Percentiles rank a stretch among this genome's conserved stretches.
phyloP scores from a whole-genome alignment of 1,139 yeast genomes.

The Scheffersomyces quercinus region DNA sequence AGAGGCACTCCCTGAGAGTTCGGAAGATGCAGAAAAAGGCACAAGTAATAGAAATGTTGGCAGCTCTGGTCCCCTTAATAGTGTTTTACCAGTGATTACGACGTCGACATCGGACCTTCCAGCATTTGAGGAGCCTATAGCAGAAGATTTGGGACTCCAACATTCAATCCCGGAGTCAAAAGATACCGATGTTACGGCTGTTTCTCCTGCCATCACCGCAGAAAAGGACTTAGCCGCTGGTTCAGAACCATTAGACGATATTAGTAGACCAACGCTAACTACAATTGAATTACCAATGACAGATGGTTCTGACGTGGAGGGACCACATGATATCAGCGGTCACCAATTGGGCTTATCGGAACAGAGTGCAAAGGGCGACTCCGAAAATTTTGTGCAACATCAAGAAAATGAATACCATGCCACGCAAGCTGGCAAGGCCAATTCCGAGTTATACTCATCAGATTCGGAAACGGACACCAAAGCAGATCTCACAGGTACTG shows the following conservation, averaged over 20 bases:
- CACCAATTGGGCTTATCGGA: no score
- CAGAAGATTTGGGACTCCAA: no score
- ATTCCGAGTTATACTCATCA: conserved; percentile 3
- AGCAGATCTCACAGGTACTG: conserved; percentile 11
- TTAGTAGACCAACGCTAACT: no score
- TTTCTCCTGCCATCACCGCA: conserved; percentile 1
- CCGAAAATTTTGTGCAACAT: no score
- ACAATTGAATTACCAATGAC: no score
- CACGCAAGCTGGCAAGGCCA: conserved; percentile 3
- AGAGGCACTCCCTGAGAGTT: not conserved
- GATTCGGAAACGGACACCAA: conserved; percentile 8
- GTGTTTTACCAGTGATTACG: not conserved
- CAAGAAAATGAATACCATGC: not conserved
- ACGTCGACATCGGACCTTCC: not conserved
- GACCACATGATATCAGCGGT: no score
- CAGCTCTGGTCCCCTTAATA: not conserved
- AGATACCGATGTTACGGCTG: conserved; percentile 3
- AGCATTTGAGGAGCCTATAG: no score
- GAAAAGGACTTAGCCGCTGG: no score
- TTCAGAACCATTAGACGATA: no score
- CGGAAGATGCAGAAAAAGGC: conserved; percentile 3
- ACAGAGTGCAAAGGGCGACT: no score
- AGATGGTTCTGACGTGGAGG: no score
- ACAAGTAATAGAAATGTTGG: not conserved
- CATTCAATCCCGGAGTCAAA: not conserved